Evolutionary conservation across 2,329 filamentous ascomycete species (phyloP).

Genomic region (Lomentospora prolificans): DNA sequence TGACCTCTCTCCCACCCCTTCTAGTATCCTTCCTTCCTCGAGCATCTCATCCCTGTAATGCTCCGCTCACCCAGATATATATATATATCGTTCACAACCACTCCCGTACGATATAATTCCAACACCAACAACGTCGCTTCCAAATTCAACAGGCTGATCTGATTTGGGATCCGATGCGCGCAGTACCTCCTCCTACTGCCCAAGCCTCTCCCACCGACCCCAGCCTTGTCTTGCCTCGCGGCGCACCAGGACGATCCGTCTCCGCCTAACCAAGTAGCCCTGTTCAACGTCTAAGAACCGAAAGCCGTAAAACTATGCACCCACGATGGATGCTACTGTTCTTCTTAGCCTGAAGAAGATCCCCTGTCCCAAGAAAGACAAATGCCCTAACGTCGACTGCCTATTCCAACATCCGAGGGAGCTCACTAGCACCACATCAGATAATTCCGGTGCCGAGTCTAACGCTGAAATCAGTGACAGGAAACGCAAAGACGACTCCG

Average conservation of each 20-base stretch:
- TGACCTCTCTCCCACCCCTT: neutral
- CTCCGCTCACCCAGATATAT: neutral
- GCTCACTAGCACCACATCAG: constrained; percentile 11
- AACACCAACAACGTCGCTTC: too few relatives aligned
- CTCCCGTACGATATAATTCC: too few relatives aligned
- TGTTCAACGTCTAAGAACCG: too few relatives aligned
- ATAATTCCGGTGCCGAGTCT: neutral
- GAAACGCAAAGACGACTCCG: constrained; percentile 3
- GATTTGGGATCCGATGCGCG: too few relatives aligned
- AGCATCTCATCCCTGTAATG: neutral
- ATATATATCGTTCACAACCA: too few relatives aligned
- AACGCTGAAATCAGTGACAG: neutral
- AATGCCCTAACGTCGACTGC: constrained; percentile 39
- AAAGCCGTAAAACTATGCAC: neutral
- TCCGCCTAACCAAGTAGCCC: too few relatives aligned
- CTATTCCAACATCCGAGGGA: constrained; percentile 37
- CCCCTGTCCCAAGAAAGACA: constrained; percentile 38
- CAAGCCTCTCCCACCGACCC: too few relatives aligned
- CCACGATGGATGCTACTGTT: constrained; percentile 12
- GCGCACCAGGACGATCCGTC: too few relatives aligned
- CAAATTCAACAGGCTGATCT: too few relatives aligned
- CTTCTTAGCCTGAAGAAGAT: constrained; percentile 31
- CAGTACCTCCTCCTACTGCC: too few relatives aligned
- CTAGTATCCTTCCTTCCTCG: neutral
- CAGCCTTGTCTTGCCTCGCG: too few relatives aligned